phyloP scores from a whole-genome alignment of 768 basidiomycete species.

The Gloeophyllum trabeum region DNA sequence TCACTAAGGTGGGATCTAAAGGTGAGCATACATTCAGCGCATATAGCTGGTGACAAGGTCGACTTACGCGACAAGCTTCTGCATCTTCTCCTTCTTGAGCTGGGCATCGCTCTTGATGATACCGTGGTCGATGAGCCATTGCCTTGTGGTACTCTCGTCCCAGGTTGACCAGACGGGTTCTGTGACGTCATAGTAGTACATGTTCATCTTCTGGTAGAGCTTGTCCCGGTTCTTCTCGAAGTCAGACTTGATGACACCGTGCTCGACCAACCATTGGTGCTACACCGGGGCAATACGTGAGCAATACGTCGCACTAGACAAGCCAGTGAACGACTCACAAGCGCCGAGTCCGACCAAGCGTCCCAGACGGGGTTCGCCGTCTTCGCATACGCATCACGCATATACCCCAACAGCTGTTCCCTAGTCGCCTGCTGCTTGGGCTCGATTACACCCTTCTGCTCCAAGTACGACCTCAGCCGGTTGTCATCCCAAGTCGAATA shows the following conservation, averaged over 20 bases:
- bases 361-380: conserved; percentile 62
- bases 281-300: conserved; percentile 16
- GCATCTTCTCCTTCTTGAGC: conserved; percentile 62
- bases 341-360: conserved; percentile 79
- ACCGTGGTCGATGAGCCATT: conserved; percentile 70
- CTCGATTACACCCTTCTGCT: conserved; percentile 62
- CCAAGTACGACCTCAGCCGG: conserved; percentile 58
- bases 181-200: conserved; percentile 59
- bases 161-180: conserved; percentile 55
- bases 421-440: conserved; percentile 49
- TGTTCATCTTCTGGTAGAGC: conserved; percentile 56
- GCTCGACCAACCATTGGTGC: conserved; percentile 78
- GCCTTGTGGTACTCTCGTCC: conserved; percentile 67
- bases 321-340: conserved; percentile 31
- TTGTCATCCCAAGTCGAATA: conserved; percentile 88
- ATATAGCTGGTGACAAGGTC: neutral
- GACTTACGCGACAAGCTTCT: conserved; percentile 56
- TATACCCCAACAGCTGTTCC: conserved; percentile 56
- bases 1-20: conserved; percentile 27
- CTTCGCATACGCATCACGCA: conserved; percentile 57
- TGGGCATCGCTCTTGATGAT: conserved; percentile 65
- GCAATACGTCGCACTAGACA: neutral
- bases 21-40: neutral
- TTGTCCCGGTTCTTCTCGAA: conserved; percentile 48
- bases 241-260: conserved; percentile 57